Evolutionary conservation across 805 yeast genomes (phyloP), one percentile per base, ranked within the genome.

Genomic region (Pichia cabralensis): DNA sequence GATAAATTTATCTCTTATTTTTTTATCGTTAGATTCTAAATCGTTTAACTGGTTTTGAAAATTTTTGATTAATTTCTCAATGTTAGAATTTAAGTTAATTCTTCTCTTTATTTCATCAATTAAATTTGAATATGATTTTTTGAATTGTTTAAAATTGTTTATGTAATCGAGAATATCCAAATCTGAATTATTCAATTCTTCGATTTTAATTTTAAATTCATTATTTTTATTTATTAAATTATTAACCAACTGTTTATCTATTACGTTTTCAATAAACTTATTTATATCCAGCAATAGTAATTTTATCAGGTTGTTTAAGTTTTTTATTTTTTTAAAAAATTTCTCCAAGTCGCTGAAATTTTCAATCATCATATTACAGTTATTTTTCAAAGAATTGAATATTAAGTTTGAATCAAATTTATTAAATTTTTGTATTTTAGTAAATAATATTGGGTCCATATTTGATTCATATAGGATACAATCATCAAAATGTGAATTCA

Each of bases 401-500:
- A 81, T 70, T 4, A 81, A 61, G 40, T 6, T 81, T 83, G 4
- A 14, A 8, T 6, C 15, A n/a, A 16, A n/a, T n/a, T 50, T 45
- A 14, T 68, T 61, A 47, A 78, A 88, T 30, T 62, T 63, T 14
- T 56, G 55, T 3, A 80, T 57, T 2, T 77, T 71, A 2, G 60
- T 52, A 13, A 64, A 53, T 11, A 73, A 50, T 44, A 70, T 66
- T 19, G 10, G 9, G 45, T 34, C 0, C 52, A 22, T 25, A 19
- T 18, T 16, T 61, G 40, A 5, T 57, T 56, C 3, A 60, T 48
- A 8, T 73, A 69, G 58, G 10, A 60, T 46, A 45, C 94, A 81
- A 50, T 82, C 85, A 53, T 86, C 96, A 47, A 76, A 84, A 57
- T 86, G 95, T 35, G 72, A 73, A 9, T 95, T 79, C 30, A 86